Conservation (phyloP, 2,329 filamentous ascomycete genomes). For the Huntiella savannae region DNA sequence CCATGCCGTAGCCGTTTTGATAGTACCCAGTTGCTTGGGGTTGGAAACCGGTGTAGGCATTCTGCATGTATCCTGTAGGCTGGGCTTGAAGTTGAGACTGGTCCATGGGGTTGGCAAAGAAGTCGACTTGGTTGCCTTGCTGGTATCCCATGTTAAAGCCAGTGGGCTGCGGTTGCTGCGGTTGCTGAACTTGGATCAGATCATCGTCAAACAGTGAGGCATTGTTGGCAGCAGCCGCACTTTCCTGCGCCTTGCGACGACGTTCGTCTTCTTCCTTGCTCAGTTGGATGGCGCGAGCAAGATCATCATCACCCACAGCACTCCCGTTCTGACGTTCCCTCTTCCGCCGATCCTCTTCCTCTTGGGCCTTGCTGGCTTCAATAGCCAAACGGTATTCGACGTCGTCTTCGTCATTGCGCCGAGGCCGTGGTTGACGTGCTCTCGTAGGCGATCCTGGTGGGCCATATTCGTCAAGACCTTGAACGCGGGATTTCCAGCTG, state of each 20-base stretch:
- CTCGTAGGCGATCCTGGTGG: slow-evolving; percentile 23
- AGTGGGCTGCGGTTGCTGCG: slow-evolving; percentile 52
- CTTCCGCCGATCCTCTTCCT: slow-evolving; percentile 70
- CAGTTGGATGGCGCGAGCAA: slow-evolving; percentile 85
- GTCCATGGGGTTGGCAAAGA: slow-evolving; percentile 88
- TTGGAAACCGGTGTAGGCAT: slow-evolving; percentile 35
- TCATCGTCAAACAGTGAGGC: slow-evolving; percentile 77
- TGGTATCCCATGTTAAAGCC: slow-evolving; percentile 96
- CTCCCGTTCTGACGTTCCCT: slow-evolving; percentile 41
- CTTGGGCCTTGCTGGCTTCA: slow-evolving; percentile 86
- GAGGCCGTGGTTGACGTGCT: slow-evolving; percentile 27
- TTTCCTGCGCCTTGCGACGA: slow-evolving; percentile 64
- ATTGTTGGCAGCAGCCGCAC: slow-evolving; percentile 46
- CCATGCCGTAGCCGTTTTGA: slow-evolving; percentile 50
- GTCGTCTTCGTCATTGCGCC: slow-evolving; percentile 59
- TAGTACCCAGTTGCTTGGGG: slow-evolving; percentile 37
- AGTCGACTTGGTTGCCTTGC: slow-evolving; percentile 89
- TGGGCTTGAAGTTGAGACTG: slow-evolving; percentile 57
- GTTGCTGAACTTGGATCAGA: slow-evolving; percentile 31
- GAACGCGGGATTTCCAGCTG: slow-evolving; percentile 91
- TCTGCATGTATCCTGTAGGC: slow-evolving; percentile 51
- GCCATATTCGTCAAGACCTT: slow-evolving; percentile 69
- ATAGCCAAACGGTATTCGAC: slow-evolving; percentile 77
- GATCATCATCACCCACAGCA: slow-evolving; percentile 48
- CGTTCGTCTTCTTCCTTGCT: slow-evolving; percentile 90